Evolutionary conservation across 345 rosid genomes (phyloP).

Genomic region (Erysimum cheiranthoides): DNA sequence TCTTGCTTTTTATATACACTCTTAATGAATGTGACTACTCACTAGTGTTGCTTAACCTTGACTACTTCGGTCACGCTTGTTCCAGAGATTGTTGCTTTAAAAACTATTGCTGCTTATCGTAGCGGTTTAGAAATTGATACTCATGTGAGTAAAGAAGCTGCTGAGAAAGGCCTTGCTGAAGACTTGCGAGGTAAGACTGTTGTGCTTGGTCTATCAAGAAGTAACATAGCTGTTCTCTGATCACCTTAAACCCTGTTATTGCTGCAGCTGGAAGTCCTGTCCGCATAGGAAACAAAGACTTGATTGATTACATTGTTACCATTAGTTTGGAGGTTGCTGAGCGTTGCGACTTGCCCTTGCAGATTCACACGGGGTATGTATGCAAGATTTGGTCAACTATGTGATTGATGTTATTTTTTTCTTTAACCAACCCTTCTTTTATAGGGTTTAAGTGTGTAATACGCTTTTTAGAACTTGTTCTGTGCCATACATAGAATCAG

Average conservation of each 20-base stretch:
- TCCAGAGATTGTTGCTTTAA: conserved; percentile 67
- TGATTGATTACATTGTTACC: conserved; percentile 77
- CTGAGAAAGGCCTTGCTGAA: conserved; percentile 73
- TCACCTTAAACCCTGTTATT: conserved; percentile 28
- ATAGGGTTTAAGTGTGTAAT: neutral
- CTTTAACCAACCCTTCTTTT: neutral
- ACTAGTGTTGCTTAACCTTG: conserved; percentile 57
- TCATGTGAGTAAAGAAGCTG: conserved; percentile 59
- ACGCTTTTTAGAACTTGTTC: neutral
- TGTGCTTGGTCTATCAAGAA: neutral
- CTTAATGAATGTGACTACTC: neutral
- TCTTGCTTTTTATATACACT: neutral
- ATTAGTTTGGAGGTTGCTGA: conserved; percentile 68
- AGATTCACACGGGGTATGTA: conserved; percentile 99
- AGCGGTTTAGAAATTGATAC: conserved; percentile 84
- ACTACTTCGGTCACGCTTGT: conserved; percentile 53
- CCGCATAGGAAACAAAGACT: conserved; percentile 69
- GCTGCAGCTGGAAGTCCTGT: conserved; percentile 76
- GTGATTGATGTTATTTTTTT: conserved; percentile 1
- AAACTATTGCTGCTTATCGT: conserved; percentile 93
- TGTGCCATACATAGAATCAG: neutral
- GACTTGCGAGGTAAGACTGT: conserved; percentile 60
- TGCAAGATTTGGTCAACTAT: conserved; percentile 20
- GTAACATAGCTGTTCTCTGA: conserved; percentile 35
- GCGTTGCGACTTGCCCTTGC: conserved; percentile 75